Evolutionary conservation across 495 filamentous ascomycete species (phyloP).

Genomic region (Penicillium daleae): DNA sequence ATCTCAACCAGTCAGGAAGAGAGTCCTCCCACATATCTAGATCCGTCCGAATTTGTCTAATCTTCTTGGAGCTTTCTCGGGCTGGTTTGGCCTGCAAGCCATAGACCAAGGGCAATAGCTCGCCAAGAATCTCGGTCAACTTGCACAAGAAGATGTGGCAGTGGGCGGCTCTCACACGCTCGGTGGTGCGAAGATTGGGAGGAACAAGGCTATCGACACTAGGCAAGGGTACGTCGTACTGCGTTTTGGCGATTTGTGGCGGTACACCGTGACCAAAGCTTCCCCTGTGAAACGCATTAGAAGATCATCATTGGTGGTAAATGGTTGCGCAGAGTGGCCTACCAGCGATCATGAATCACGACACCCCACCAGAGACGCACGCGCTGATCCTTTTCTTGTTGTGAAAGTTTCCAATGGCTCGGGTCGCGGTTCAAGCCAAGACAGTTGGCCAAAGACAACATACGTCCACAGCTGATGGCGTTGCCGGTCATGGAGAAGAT

Average conservation of each 20-base stretch:
- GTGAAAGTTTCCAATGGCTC: constrained; percentile 52
- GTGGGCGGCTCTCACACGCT: constrained; percentile 48
- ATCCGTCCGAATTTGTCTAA: constrained; percentile 47
- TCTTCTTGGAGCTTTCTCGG: constrained; percentile 47
- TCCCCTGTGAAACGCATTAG: constrained; percentile 39
- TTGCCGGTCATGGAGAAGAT: constrained; percentile 59
- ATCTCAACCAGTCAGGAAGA: constrained; percentile 47
- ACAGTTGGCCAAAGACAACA: constrained; percentile 54
- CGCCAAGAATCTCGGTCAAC: constrained; percentile 56
- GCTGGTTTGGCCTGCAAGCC: constrained; percentile 45
- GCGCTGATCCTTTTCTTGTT: constrained; percentile 50
- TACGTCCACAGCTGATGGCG: constrained; percentile 53
- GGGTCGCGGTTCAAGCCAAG: constrained; percentile 57
- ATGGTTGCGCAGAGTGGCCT: constrained; percentile 13
- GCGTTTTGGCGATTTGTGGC: constrained; percentile 50
- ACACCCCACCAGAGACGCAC: constrained; percentile 58
- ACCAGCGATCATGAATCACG: constrained; percentile 59
- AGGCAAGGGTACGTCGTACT: constrained; percentile 60
- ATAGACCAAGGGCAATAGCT: constrained; percentile 56
- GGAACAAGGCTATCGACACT: constrained; percentile 46
- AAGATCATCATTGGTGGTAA: neutral
- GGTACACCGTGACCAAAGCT: constrained; percentile 58
- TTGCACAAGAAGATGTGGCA: constrained; percentile 56
- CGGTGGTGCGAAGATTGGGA: constrained; percentile 38
- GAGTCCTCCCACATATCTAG: constrained; percentile 54